phyloP scores from a whole-genome alignment of 1,284 basidiomycete species.

The Rhodotorula sp. region DNA sequence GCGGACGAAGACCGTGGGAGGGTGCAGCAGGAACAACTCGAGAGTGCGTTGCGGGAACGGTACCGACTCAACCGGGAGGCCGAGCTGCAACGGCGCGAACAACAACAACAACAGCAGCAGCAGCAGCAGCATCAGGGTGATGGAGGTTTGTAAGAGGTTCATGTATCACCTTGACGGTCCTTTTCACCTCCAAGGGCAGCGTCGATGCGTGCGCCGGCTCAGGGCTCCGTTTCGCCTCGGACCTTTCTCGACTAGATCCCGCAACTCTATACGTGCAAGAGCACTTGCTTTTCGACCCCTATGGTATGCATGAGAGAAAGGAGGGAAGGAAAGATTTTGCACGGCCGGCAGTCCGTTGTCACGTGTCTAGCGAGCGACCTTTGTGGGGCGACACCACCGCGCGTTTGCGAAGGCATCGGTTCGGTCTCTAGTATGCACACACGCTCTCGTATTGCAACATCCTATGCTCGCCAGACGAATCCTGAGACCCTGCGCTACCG shows the following conservation, averaged over 20 bases:
- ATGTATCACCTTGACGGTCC: neutral
- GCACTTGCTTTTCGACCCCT: too few relatives aligned
- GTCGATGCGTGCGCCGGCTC: too few relatives aligned
- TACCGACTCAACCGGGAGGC: constrained; percentile 33
- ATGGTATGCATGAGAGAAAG: too few relatives aligned
- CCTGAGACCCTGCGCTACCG: neutral
- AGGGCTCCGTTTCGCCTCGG: too few relatives aligned
- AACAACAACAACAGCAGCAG: neutral
- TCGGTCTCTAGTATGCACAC: neutral
- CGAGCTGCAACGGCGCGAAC: constrained; percentile 11
- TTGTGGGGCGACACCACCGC: too few relatives aligned
- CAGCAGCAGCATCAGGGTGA: neutral
- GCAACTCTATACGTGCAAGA: too few relatives aligned
- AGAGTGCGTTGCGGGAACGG: constrained; percentile 36
- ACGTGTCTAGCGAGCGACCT: too few relatives aligned
- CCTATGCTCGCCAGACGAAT: neutral
- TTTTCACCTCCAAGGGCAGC: too few relatives aligned
- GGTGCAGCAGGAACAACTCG: constrained; percentile 30
- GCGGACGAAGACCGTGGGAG: constrained; percentile 10
- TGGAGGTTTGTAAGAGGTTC: neutral
- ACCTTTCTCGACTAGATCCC: too few relatives aligned
- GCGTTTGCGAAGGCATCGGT: too few relatives aligned
- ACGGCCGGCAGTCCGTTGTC: too few relatives aligned
- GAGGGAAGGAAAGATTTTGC: too few relatives aligned
- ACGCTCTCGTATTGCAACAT: neutral